Base-by-base conservation (phyloP, 345 rosid species). In the Abelmoschus esculentus region DNA sequence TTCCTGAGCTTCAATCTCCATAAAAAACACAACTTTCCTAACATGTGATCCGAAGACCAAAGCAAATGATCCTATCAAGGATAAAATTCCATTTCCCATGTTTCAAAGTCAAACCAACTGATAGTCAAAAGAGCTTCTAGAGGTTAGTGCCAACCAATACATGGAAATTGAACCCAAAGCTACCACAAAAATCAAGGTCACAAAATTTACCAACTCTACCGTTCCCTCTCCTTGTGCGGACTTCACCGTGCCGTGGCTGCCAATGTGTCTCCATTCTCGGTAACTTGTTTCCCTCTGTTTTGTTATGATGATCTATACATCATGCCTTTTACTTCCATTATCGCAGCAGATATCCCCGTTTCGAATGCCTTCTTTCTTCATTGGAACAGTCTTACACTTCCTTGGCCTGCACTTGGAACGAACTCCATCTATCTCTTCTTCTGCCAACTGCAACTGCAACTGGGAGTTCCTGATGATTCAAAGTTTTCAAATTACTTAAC, bases 381-480 rank as follows among this genome's bases (percentile, higher is more conserved):
- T 18, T 69, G 77, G 61, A 71, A 72, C 60, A 22, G 84, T 54
- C 58, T 68, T 84, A 5, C 75, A 57, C 70, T 81, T 86, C 76
- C 84, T 78, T 2, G 90, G 86, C 8, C 81, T 80, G 71, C 90
- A 84, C 76, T 71, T 84, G 0, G 85, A 74, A 49, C 65, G 76
- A 54, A 61, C 83, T 38, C 71, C 84, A 9, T 76, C 86, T 1
- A 61, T 72, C 76, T 77, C 88, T 69, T 78, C 75, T 28, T 55
- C 80, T 15, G 57, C 75, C 73, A 84, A 31, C 40, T 75, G 81
- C 79, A 83, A 57, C 73, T 78, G 82, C 29, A 83, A 57, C 73
- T 78, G 82, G 22, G 80, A 77, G 54, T 77, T 74, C 86, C 86
- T 80, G 81, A 8, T 73, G 12, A 32, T 59, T 50, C 36, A 42